Base-by-base conservation (phyloP, 768 basidiomycete species). In the Mycena crocata region DNA sequence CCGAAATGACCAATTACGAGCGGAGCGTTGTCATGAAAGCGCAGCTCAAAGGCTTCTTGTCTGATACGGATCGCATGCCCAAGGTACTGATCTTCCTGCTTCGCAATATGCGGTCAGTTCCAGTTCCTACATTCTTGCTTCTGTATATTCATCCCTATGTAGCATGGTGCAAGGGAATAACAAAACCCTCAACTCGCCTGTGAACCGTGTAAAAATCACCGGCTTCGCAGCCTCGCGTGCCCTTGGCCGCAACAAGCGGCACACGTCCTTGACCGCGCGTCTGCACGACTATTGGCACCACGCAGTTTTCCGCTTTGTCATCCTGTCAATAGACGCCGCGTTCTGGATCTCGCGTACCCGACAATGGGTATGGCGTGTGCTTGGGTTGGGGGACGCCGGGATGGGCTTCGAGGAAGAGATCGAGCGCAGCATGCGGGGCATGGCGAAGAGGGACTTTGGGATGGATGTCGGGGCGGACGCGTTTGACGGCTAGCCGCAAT, bases 141-240 rank as follows among this genome's bases (percentile, higher is more conserved):
- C 32, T 37, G 8, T 45, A 12, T 59, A 4, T 31, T 30, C 24
- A 9, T 48, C 54, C 19, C 30, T 12, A n/a, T 30, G 34, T 48
- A 80, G 80, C 45, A 86, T 87, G 82, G 85, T 88, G 32, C 84
- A 85, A 79, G 85, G 91, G 21, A 94, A 94, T 77, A 95, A 95
- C 71, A 93, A 95, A 76, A 81, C 86, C 2, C 87, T 96, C 39
- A 92, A 93, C 17, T 93, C 93, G 3, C 95, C 95, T 0, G 92
- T 95, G 0, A 96, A 96, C 74, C 88, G 95, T 23, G 90, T 98
- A 79, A 95, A 94, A 77, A 92, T 96, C 58, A 94, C 92, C 0
- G 95, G 93, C 0, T 87, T 86, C 75, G 94, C 89, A 87, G 95
- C 94, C 30, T 90, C 93, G 5, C 83, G 85, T 26, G 90, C 92